Base-by-base conservation (phyloP, 2,329 filamentous ascomycete genomes). In the Colletotrichum sp. region DNA sequence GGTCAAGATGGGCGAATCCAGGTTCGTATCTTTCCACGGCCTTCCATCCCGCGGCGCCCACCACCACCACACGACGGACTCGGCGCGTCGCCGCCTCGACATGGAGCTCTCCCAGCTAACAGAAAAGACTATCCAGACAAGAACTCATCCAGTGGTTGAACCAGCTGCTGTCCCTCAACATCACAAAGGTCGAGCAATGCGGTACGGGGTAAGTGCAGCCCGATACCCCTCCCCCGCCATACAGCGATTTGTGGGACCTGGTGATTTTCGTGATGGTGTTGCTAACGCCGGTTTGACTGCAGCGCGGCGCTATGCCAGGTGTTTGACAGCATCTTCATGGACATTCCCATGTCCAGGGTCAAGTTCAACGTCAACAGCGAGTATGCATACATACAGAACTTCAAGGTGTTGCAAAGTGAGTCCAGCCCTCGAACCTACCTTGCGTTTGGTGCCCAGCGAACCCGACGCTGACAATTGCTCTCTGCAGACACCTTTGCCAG, bases 111-210 rank as follows among this genome's bases (percentile, higher is more conserved):
- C 36, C 30, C 38, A 34, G 63, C 74, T 76, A 60, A 76, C 60
- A 60, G 85, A 74, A 81, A 61, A 67, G 72, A 71, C 74, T 70
- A 36, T 78, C 75, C 82, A 99, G 97, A 90, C 97, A 99, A 88
- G 97, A 99, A 89, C 92, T 99, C 81, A 90, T 99, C 81, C 92
- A 93, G 88, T 99, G 97, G 97, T 90, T 99, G 80, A 99, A 99
- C 90, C 96, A 95, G 90, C 94, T 99, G 78, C 93, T 99, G 67
- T 96, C 98, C 89, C 94, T 99, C 83, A 99, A 99, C 89, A 93
- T 99, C 82, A 99, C 94, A 82, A 99, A 98, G 88, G 95, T 99
- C 85, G 97, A 99, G 89, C 97, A 99, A 91, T 99, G 96, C 86
- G 97, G 97, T 85, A 99, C 96, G 83, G 97, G 96, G 96, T 99